Percentiles rank a stretch among this genome's conserved stretches.
Conservation (phyloP, 345 rosid species). For the Pistacia atlantica region DNA sequence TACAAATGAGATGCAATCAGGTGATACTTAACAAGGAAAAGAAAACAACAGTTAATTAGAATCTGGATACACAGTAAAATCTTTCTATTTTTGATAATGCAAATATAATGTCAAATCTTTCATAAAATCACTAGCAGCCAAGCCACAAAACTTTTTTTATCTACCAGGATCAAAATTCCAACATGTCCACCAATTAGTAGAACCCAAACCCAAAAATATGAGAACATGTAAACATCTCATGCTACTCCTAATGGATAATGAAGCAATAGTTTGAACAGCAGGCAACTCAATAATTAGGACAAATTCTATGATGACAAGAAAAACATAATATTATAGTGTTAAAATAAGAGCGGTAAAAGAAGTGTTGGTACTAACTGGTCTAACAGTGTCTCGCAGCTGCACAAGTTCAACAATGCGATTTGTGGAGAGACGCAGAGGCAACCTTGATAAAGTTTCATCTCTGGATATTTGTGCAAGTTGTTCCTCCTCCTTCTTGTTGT, state of each 20-base stretch:
- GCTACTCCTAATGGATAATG: background rate
- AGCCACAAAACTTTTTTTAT: no score
- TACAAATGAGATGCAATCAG: background rate
- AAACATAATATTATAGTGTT: background rate
- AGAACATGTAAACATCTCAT: background rate
- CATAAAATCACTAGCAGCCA: no score
- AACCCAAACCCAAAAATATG: background rate
- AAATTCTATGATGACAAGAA: background rate
- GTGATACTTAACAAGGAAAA: background rate
- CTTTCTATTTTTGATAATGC: background rate
- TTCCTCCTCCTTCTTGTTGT: conserved; percentile 95
- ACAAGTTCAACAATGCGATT: conserved; percentile 92
- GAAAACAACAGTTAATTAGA: background rate
- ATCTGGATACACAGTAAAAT: background rate
- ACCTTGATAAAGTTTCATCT: conserved; percentile 87
- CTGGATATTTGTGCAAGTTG: conserved; percentile 89
- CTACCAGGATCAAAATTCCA: background rate
- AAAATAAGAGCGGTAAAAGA: conserved; percentile 9
- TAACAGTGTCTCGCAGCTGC: conserved; percentile 87
- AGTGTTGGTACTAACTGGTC: conserved; percentile 67
- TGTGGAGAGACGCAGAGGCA: conserved; percentile 90
- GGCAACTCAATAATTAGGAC: background rate
- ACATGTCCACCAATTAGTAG: background rate
- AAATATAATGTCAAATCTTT: no score
- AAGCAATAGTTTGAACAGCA: background rate